Evolutionary conservation across 192 early-diverging fungal species (phyloP).

Genomic region (Dispira parvispora): DNA sequence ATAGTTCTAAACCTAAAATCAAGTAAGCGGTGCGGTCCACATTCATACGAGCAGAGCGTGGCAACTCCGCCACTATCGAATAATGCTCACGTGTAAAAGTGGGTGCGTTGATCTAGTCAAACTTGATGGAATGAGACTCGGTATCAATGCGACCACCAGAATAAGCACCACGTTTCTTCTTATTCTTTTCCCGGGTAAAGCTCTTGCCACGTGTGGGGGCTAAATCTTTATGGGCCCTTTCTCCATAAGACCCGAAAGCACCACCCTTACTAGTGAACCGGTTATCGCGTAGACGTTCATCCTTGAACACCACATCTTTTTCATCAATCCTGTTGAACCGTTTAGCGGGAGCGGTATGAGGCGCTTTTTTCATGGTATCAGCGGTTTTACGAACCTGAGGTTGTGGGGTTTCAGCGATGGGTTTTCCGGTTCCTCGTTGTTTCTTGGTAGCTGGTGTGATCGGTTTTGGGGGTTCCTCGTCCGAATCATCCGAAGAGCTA

Average conservation of each 20-base stretch:
- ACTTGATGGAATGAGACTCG: slow-evolving; percentile 79
- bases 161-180: slow-evolving; percentile 94
- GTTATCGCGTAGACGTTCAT: slow-evolving; percentile 76
- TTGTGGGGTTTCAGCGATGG: background rate
- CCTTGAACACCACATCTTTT: slow-evolving; percentile 62
- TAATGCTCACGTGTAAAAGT: too few species aligned
- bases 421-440: slow-evolving; percentile 11
- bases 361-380: slow-evolving; percentile 14
- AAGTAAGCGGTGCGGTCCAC: too few species aligned
- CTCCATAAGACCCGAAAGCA: slow-evolving; percentile 57
- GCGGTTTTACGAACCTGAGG: slow-evolving; percentile 9
- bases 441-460: background rate
- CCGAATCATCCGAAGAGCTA: slow-evolving; percentile 19
- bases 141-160: slow-evolving; percentile 80
- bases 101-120: slow-evolving; percentile 19
- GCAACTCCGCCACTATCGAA: too few species aligned
- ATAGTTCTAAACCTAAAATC: too few species aligned
- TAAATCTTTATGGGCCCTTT: slow-evolving; percentile 85
- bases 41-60: too few species aligned
- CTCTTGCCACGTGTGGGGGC: slow-evolving; percentile 77
- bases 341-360: slow-evolving; percentile 21
- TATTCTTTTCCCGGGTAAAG: slow-evolving; percentile 91
- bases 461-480: slow-evolving; percentile 11
- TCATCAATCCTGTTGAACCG: slow-evolving; percentile 74
- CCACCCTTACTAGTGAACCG: slow-evolving; percentile 55